Base-by-base conservation (phyloP, 495 filamentous ascomycete species). In the Parmelia sp. region DNA sequence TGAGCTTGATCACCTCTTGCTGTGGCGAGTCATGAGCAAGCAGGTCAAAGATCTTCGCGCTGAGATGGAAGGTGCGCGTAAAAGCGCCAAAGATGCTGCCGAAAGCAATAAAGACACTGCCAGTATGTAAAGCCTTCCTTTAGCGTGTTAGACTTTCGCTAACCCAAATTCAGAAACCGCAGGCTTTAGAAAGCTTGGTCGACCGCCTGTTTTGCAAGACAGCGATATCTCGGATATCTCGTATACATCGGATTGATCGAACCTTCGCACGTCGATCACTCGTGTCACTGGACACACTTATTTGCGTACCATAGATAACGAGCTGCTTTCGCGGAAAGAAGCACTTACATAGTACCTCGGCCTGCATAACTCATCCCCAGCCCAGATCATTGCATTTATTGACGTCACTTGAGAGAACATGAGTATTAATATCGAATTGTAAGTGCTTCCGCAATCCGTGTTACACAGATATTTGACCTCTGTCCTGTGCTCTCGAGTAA, bases 11-110 rank as follows among this genome's bases (percentile, higher is more conserved):
- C 73, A 77, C 15, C 73, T 80, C 58, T 64, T 76, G 11, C 67
- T 86, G 27, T 85, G 81, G 82, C 71, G 74, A n/a, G 76, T 79
- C 60, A 78, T 87, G 62, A 81, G 83, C 75, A 81, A 78, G 63
- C 82, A 86, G 65, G 74, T 86, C 37, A 75, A 80, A 17, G 77
- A 75, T 15, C 67, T 87, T 57, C 77, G 81, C 35, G 77, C 79
- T 65, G 81, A 85, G 35, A 86, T 86, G 77, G 79, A 79, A 8
- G 71, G 72, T 57, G 56, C 51, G 23, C 35, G 63, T 7, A 64
- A 58, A 36, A 64, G 66, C 51, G 49, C 45, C 3, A 57, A 68
- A 23, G 49, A 61, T 36, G 58, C 62, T 12, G 49, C 40, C 27
- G 31, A 47, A 7, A 63, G 56, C 29, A 42, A 44, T 9, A 27